Base-by-base conservation (phyloP, 2,329 filamentous ascomycete species). In the Biscogniauxia marginata region DNA sequence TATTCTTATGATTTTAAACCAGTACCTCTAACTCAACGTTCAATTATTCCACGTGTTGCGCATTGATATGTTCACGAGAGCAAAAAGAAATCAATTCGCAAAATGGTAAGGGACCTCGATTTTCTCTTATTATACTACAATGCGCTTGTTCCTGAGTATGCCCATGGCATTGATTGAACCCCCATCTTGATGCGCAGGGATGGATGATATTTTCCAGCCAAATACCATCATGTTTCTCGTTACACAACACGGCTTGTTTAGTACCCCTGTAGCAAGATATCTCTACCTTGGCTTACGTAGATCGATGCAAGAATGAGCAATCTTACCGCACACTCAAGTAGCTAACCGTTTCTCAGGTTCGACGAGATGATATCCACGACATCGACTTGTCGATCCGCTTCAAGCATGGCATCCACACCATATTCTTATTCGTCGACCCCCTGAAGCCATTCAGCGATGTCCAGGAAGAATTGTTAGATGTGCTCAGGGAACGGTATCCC, bases 391-490 rank as follows among this genome's bases (percentile, higher is more conserved):
- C 88, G 8, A 75, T 93, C 54, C 82, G 86, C 57, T 85, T 93
- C 75, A 91, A 91, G 72, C 82, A 89, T 70, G 85, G 88, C 67
- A 84, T 84, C 56, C 83, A 86, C 65, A 92, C 88, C 3, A 78
- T 91, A 61, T 84, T 89, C 65, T 77, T 92, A 56, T 86, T 89
- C 59, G 79, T 88, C 47, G 80, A 84, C 43, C 75, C 84, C 4
- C 74, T 80, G 13, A 79, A 80, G 43, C 72, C 84, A 9, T 84
- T 91, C 66, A 73, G 77, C 16, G 72, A 77, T 1, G 75, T 89
- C 56, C 84, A 84, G 55, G 64, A 76, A 18, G 79, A 84, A 19
- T 80, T 93, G 1, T 73, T 89, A 18, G 72, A 76, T 0, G 74
- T 84, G 9, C 73, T 92, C 5, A 75, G 69, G 23, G 83, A 86